Evolutionary conservation across 768 basidiomycete genomes (phyloP).

Genomic region (Dendrothele bispora): DNA sequence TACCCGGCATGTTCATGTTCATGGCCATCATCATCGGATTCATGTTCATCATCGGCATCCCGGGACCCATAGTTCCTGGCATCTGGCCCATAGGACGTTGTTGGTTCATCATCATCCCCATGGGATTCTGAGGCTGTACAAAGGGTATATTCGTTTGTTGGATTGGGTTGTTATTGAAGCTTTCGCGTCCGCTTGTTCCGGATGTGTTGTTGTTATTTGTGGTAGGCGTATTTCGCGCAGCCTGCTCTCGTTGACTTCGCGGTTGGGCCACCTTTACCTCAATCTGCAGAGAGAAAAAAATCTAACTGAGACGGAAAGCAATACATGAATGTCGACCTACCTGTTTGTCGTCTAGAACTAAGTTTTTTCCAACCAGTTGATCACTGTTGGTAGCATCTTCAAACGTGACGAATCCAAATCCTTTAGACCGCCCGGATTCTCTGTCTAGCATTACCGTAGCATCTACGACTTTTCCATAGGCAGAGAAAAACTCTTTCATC

Average conservation of each 20-base stretch:
- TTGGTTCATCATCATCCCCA: constrained; percentile 51
- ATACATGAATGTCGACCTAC: constrained; percentile 34
- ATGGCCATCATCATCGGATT: constrained; percentile 51
- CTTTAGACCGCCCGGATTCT: constrained; percentile 72
- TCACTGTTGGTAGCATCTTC: constrained; percentile 64
- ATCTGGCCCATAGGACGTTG: constrained; percentile 47
- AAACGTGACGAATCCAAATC: constrained; percentile 86
- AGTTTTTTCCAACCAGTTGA: constrained; percentile 61
- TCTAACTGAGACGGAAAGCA: not conserved
- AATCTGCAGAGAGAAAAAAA: constrained; percentile 53
- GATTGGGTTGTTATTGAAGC: constrained; percentile 33
- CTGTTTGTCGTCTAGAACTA: constrained; percentile 76
- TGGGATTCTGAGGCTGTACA: constrained; percentile 34
- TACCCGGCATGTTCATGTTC: constrained; percentile 38
- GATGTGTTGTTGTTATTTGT: constrained; percentile 9
- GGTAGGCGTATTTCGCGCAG: constrained; percentile 30
- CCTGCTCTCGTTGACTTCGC: constrained; percentile 59
- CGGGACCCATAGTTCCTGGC: constrained; percentile 41
- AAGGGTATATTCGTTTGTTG: constrained; percentile 32
- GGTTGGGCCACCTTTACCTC: constrained; percentile 84
- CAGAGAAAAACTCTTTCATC: constrained; percentile 67
- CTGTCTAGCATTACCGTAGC: constrained; percentile 86
- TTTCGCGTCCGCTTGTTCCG: constrained; percentile 19
- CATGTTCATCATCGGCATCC: constrained; percentile 41
- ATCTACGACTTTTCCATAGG: constrained; percentile 80